Percentiles rank a stretch among this genome's conserved stretches.
Evolutionary conservation across 179 eudicot genomes (phyloP).

Genomic region (Pouteria campechiana): DNA sequence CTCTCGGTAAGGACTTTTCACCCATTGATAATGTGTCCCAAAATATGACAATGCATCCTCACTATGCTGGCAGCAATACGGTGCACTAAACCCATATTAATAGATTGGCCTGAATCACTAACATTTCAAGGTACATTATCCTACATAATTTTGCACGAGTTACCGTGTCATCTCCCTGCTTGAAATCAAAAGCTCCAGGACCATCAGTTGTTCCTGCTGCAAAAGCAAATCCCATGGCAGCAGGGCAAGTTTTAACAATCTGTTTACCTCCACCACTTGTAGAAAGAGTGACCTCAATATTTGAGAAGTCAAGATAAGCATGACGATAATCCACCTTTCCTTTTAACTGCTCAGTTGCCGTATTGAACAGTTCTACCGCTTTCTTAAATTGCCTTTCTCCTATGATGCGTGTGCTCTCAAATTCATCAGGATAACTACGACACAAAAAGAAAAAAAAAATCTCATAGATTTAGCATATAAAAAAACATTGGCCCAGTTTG

Average conservation of each 20-base stretch:
- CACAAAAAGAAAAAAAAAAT: not conserved
- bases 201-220: constrained; percentile 99
- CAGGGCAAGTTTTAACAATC: constrained; percentile 79
- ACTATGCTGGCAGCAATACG: too few species aligned
- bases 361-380: constrained; percentile 73
- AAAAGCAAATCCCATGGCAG: constrained; percentile 98
- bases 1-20: too few species aligned
- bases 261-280: constrained; percentile 49
- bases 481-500: too few species aligned
- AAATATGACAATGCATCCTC: too few species aligned
- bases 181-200: constrained; percentile 96
- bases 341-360: constrained; percentile 63
- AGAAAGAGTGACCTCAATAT: constrained; percentile 56
- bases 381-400: constrained; percentile 83
- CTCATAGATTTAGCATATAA: not conserved
- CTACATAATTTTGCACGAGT: too few species aligned
- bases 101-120: too few species aligned
- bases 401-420: constrained; percentile 91
- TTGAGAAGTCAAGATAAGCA: constrained; percentile 68
- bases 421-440: constrained; percentile 91
- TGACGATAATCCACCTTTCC: constrained; percentile 81
- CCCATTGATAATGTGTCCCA: too few species aligned
- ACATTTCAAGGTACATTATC: too few species aligned
- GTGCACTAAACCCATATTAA: too few species aligned
- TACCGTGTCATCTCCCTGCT: constrained; percentile 90